These are phyloP conservation scores for Hygrophorus russula DNA, from an alignment of 768 basidiomycete species.

Conservation along the genomic window DNA sequence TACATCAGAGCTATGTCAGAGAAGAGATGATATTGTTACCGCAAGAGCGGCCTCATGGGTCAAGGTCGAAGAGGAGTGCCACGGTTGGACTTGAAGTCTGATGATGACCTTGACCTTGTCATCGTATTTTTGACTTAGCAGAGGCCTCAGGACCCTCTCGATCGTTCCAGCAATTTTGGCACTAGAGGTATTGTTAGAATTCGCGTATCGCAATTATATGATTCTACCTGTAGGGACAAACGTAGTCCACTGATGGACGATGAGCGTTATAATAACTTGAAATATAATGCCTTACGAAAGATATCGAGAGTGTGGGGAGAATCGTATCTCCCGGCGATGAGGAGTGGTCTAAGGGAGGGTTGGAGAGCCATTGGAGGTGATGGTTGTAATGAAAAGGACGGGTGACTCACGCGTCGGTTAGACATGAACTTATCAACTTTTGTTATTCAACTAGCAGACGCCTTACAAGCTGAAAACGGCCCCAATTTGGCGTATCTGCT, in stretches of 20 bases:
- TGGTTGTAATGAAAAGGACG: background rate
- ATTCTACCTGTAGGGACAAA: slow-evolving; percentile 68
- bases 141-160: slow-evolving; percentile 48
- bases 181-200: slow-evolving; percentile 18
- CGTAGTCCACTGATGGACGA: slow-evolving; percentile 58
- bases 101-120: slow-evolving; percentile 69
- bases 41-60: slow-evolving; percentile 79
- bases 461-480: slow-evolving; percentile 53
- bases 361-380: slow-evolving; percentile 57
- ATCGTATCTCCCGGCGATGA: slow-evolving; percentile 45
- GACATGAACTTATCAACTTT: slow-evolving; percentile 51
- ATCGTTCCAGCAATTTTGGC: slow-evolving; percentile 52
- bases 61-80: slow-evolving; percentile 68
- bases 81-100: slow-evolving; percentile 64
- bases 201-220: background rate
- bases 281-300: slow-evolving; percentile 39
- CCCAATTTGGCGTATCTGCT: slow-evolving; percentile 63
- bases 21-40: slow-evolving; percentile 25
- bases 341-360: slow-evolving; percentile 56
- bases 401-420: slow-evolving; percentile 14
- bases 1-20: background rate
- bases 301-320: slow-evolving; percentile 75
- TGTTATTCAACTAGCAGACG: slow-evolving; percentile 48
- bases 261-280: background rate
- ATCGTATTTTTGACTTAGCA: slow-evolving; percentile 52